Conservation (phyloP, 2,329 filamentous ascomycete species). For the Tricladium varicosporioides region DNA sequence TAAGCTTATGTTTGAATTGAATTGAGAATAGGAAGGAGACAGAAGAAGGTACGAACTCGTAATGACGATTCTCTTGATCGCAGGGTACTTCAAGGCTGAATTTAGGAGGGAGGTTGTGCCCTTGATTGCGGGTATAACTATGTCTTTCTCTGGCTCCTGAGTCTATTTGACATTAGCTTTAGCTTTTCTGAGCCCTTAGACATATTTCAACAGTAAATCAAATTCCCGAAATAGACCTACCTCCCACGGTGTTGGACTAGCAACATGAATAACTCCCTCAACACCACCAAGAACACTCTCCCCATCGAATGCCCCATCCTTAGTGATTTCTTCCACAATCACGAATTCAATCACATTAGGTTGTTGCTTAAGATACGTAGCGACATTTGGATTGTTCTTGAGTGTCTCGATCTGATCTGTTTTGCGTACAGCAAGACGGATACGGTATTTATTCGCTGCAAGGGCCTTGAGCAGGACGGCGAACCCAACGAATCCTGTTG, state of each 20-base stretch:
- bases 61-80: conserved; percentile 14
- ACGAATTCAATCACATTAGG: conserved; percentile 1
- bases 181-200: neutral
- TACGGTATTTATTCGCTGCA: conserved; percentile 9
- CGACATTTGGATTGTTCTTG: conserved; percentile 6
- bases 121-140: conserved; percentile 13
- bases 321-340: conserved; percentile 13
- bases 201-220: too few species aligned
- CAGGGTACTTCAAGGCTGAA: conserved; percentile 10
- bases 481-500: conserved; percentile 21
- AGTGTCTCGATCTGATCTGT: conserved; percentile 3
- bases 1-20: conserved; percentile 1
- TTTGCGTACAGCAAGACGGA: conserved; percentile 14
- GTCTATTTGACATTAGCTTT: neutral
- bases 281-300: conserved; percentile 9
- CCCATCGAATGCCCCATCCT: conserved; percentile 9
- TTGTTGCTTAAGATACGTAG: neutral
- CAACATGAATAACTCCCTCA: conserved; percentile 12
- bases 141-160: conserved; percentile 13
- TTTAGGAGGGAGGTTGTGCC: conserved; percentile 12
- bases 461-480: conserved; percentile 12
- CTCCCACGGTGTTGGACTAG: conserved; percentile 5
- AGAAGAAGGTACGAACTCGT: conserved; percentile 11
- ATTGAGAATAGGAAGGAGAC: too few species aligned
- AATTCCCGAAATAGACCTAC: conserved; percentile 1